These are phyloP conservation scores for Apiotrichum veenhuisii DNA, from an alignment of 1,284 basidiomycete species.

Conservation along the genomic window DNA sequence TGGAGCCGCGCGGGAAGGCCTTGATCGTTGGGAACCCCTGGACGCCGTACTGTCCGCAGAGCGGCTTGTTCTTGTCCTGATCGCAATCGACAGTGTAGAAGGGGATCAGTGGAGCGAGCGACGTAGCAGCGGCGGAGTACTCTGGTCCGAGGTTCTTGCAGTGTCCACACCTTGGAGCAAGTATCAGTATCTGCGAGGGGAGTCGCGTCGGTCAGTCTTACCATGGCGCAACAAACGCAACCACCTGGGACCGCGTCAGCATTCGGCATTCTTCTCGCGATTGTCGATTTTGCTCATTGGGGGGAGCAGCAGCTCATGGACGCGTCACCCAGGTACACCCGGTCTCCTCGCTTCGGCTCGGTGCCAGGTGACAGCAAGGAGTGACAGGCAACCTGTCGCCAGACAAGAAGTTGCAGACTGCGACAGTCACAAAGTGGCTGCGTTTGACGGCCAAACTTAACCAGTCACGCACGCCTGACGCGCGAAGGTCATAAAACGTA, in stretches of 20 bases:
- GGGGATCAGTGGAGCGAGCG: slow-evolving; percentile 76
- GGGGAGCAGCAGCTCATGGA: too few relatives aligned
- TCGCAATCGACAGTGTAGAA: slow-evolving; percentile 91
- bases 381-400: too few relatives aligned
- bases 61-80: slow-evolving; percentile 68
- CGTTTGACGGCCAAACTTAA: too few relatives aligned
- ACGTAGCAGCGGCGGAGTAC: slow-evolving; percentile 73
- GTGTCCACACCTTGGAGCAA: slow-evolving; percentile 57
- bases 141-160: slow-evolving; percentile 84
- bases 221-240: slow-evolving; percentile 89
- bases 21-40: slow-evolving; percentile 92
- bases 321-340: too few relatives aligned
- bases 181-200: not conserved
- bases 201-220: slow-evolving; percentile 55
- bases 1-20: slow-evolving; percentile 70
- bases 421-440: too few relatives aligned
- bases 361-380: too few relatives aligned
- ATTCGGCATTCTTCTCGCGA: not conserved
- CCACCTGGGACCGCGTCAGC: slow-evolving; percentile 50
- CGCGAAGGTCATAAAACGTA: too few relatives aligned
- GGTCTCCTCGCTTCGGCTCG: too few relatives aligned
- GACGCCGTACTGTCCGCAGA: slow-evolving; percentile 80
- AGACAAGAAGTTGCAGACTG: too few relatives aligned
- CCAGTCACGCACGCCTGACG: too few relatives aligned
- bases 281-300: too few relatives aligned